Evolutionary conservation across 192 early-diverging fungal species (phyloP), one percentile per base, ranked within the genome.

Genomic region (Globomyces pollinis-pini): DNA sequence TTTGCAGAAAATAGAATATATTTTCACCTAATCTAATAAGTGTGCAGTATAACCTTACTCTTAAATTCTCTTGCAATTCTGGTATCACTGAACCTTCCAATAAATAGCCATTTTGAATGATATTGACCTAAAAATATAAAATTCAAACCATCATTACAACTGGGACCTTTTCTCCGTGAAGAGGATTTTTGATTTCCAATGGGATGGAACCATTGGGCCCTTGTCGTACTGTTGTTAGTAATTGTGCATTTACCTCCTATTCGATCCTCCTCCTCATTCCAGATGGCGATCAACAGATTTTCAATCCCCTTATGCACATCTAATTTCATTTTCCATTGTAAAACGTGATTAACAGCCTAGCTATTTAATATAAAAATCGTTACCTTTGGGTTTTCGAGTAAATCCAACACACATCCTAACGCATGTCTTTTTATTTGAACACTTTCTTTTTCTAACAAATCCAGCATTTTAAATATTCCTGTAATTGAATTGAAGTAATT

Each of bases 1-100:
- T 44, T 76, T 73, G 59, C 65, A 68, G 34, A 73, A 73, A 54
- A 73, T 59, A 3, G 67, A 71, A 57, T 73, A 77, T 1, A 74
- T 72, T 53, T 75, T 75, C 15, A 69, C 71, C 74, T 13, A 69
- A 57, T 44, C 67, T 67, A 59, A 62, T 63, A 32, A 73, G 69
- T 54, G 69, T 53, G 15, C 62, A 70, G 52, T 67, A 75, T 16
- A 68, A 68, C 55, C 65, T 72, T 20, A 70, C 69, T 60, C 55
- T 9, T n/a, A 63, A 12, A 12, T 57, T 57, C n/a, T 57, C 55
- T 29, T 57, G 55, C 0, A 57, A 23, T 57, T 57, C 55, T 16
- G n/a, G 38, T 2, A 57, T 21, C 12, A 31, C 50, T 33, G 30
- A 33, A 2, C 50, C 50, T 16, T 31, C 50, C 50, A 28, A 34